Evolutionary conservation across 2,329 filamentous ascomycete species (phyloP).

Genomic region (Fusarium subglutinans): DNA sequence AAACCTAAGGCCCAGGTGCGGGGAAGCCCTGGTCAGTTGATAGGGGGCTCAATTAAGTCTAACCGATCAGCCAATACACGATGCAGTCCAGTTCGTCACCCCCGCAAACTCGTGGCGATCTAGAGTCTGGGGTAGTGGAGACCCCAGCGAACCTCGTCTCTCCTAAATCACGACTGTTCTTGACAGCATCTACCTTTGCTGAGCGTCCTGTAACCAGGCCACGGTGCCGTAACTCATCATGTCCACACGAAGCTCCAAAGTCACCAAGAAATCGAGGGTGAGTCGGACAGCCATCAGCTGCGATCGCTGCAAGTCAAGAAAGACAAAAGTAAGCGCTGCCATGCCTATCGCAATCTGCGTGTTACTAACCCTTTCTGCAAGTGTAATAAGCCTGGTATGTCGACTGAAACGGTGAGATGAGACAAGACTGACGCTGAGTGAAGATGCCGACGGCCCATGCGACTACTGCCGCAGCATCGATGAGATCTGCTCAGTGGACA

Average conservation of each 20-base stretch:
- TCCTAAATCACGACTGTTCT: no score
- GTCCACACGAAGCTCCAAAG: not conserved
- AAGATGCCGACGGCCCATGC: not conserved
- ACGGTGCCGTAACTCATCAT: fast-evolving
- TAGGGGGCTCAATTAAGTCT: not conserved
- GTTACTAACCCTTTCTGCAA: not conserved
- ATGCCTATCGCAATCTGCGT: not conserved
- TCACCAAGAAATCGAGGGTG: not conserved
- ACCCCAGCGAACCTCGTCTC: not conserved
- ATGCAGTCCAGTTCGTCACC: not conserved
- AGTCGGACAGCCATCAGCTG: not conserved
- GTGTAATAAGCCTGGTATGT: not conserved
- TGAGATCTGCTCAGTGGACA: not conserved
- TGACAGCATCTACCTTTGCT: not conserved
- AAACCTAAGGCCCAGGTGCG: not conserved
- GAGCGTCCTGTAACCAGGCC: no score
- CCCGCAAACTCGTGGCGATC: not conserved
- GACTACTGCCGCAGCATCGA: not conserved
- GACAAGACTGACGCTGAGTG: not conserved
- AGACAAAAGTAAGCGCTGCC: not conserved
- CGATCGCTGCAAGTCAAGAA: not conserved
- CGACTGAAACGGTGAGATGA: fast-evolving
- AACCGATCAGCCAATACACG: not conserved
- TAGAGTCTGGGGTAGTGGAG: not conserved
- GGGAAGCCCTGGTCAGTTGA: not conserved